Evolutionary conservation across 352 stramenopile species (phyloP).

Genomic region (Pythium guiyangense): DNA sequence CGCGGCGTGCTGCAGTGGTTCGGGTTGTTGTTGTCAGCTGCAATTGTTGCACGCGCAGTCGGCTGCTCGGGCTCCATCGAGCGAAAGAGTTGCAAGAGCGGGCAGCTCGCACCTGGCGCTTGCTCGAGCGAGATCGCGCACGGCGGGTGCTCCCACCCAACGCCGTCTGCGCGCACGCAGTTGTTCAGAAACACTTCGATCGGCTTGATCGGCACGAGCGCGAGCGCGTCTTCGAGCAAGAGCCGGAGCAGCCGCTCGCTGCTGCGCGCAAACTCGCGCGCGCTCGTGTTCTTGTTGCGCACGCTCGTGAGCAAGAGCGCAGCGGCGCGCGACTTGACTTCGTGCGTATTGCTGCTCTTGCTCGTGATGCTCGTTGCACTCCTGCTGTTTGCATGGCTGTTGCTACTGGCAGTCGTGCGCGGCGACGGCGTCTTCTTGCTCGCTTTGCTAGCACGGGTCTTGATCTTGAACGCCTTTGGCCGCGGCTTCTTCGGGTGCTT

Average conservation of each 20-base stretch:
- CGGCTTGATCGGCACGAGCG: constrained; percentile 27
- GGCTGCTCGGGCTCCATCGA: constrained; percentile 20
- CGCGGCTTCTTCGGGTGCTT: constrained; percentile 54
- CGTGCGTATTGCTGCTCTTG: constrained; percentile 21
- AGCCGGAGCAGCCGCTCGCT: constrained; percentile 43
- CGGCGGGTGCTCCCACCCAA: constrained; percentile 28
- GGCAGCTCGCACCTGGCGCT: constrained; percentile 3
- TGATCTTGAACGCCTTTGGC: constrained; percentile 12
- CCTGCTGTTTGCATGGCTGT: no score
- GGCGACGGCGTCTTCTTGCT: not conserved
- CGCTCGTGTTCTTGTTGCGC: constrained; percentile 26
- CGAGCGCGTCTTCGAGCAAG: constrained; percentile 49
- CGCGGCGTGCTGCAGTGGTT: constrained; percentile 22
- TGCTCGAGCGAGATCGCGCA: constrained; percentile 26
- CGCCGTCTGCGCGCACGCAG: constrained; percentile 21
- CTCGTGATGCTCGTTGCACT: not conserved
- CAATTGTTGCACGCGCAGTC: constrained; percentile 5
- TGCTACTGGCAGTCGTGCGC: not conserved
- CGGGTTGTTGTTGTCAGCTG: not conserved
- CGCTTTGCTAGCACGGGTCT: constrained; percentile 4
- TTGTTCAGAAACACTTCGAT: constrained; percentile 25
- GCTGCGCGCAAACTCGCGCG: constrained; percentile 32
- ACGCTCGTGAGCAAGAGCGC: constrained; percentile 40
- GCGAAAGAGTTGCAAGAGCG: constrained; percentile 25
- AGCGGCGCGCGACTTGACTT: constrained; percentile 35